Percentiles rank a stretch among this genome's conserved stretches.
Conservation (phyloP, 2,329 filamentous ascomycete genomes). For the Daldinia eschscholtzii region DNA sequence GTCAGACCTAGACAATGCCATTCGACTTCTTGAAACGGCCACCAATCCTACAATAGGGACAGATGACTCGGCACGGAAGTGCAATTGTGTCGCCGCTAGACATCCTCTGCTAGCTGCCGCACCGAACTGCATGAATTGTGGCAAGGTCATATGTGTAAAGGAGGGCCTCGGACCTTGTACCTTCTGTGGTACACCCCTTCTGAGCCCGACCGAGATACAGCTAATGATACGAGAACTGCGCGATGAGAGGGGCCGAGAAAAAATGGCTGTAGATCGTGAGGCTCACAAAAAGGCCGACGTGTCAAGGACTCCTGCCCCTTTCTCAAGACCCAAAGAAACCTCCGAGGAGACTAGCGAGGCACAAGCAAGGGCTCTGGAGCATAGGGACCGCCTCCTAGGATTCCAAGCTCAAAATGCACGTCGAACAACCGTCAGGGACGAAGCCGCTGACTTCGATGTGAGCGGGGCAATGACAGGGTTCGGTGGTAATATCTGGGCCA, state of each 20-base stretch:
- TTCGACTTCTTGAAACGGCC: constrained; percentile 88
- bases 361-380: constrained; percentile 77
- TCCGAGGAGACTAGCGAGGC: constrained; percentile 63
- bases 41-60: constrained; percentile 81
- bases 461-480: constrained; percentile 59
- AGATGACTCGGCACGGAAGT: constrained; percentile 73
- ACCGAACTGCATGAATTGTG: constrained; percentile 91
- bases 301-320: constrained; percentile 70
- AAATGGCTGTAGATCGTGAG: constrained; percentile 83
- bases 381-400: constrained; percentile 82
- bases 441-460: constrained; percentile 76
- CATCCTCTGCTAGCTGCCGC: constrained; percentile 92
- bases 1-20: constrained; percentile 81
- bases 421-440: constrained; percentile 86
- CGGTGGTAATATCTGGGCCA: constrained; percentile 82
- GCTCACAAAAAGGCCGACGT: constrained; percentile 76
- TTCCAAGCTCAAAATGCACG: constrained; percentile 90
- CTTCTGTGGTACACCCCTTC: constrained; percentile 81
- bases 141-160: constrained; percentile 94
- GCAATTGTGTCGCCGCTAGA: constrained; percentile 87
- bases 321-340: constrained; percentile 61
- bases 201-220: constrained; percentile 80
- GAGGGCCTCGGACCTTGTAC: constrained; percentile 96
- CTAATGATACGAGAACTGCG: constrained; percentile 86
- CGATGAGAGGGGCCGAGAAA: constrained; percentile 88